These are phyloP conservation scores for Naganishia vishniacii DNA, from an alignment of 768 basidiomycete genomes.

Conservation along the genomic window DNA sequence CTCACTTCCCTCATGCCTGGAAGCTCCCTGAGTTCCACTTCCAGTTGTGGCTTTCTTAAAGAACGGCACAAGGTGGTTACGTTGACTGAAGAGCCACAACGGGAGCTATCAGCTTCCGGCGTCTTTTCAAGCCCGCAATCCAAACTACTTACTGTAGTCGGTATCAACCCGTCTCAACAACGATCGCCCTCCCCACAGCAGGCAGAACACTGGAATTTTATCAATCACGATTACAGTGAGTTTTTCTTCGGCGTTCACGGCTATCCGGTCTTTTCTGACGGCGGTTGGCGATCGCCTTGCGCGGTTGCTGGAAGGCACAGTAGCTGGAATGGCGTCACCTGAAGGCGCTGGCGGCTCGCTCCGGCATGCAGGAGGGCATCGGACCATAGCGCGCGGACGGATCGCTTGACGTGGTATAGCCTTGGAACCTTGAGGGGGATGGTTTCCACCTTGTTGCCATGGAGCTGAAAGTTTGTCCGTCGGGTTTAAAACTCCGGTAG, in stretches of 20 bases:
- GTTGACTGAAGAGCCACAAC: neutral
- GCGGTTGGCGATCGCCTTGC: neutral
- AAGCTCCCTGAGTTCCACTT: neutral
- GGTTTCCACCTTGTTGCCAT: neutral
- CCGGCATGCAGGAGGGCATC: neutral
- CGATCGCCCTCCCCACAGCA: neutral
- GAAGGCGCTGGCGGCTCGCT: too few relatives aligned
- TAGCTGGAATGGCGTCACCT: neutral
- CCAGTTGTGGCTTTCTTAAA: neutral
- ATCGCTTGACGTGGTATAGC: neutral
- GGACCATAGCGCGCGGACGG: slow-evolving; percentile 5
- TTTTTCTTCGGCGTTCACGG: neutral
- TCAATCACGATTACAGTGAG: neutral
- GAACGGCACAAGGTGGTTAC: neutral
- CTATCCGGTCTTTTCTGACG: neutral
- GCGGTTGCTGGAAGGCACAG: neutral
- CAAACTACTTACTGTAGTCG: slow-evolving; percentile 1
- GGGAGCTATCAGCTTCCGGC: neutral
- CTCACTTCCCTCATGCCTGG: neutral
- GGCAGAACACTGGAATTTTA: neutral
- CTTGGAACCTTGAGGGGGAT: slow-evolving; percentile 9
- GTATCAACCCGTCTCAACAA: neutral
- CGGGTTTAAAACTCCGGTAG: neutral
- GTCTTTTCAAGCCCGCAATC: too few relatives aligned
- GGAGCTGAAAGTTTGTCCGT: neutral